Conservation (phyloP, 78 protist species). For the slime mould (Dictyostelium discoideum) region DNA sequence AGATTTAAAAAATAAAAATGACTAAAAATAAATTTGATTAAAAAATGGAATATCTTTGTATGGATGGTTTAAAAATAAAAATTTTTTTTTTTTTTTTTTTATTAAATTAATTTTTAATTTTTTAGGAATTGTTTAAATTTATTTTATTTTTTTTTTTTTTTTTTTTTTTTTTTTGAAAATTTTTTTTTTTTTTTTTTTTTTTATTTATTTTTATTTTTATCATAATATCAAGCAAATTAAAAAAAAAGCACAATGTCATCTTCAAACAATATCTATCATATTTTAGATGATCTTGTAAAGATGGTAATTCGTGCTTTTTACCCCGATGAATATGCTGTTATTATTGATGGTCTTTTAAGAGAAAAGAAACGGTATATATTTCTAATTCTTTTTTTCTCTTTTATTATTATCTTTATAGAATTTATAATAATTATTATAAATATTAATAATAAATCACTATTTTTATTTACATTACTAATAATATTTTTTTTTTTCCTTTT, state of each 20-base stretch:
- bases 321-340: conserved; percentile 43
- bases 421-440: not conserved
- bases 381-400: too few species aligned
- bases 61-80: not conserved
- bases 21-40: not conserved
- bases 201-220: not conserved
- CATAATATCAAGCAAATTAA: not conserved
- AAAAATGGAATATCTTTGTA: not conserved
- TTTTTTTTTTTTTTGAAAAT: not conserved
- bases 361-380: conserved; percentile 56
- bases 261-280: conserved; percentile 30
- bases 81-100: not conserved
- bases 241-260: not conserved
- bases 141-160: not conserved
- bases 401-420: not conserved
- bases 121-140: too few species aligned
- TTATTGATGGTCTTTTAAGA: conserved; percentile 59
- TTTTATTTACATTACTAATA: not conserved
- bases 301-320: conserved; percentile 58
- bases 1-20: too few species aligned
- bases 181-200: not conserved
- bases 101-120: too few species aligned
- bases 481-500: too few species aligned
- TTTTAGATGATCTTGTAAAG: conserved; percentile 71
- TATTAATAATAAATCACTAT: not conserved